Evolutionary conservation across 257 asterid species (phyloP).

Genomic region (Solanum piurae): DNA sequence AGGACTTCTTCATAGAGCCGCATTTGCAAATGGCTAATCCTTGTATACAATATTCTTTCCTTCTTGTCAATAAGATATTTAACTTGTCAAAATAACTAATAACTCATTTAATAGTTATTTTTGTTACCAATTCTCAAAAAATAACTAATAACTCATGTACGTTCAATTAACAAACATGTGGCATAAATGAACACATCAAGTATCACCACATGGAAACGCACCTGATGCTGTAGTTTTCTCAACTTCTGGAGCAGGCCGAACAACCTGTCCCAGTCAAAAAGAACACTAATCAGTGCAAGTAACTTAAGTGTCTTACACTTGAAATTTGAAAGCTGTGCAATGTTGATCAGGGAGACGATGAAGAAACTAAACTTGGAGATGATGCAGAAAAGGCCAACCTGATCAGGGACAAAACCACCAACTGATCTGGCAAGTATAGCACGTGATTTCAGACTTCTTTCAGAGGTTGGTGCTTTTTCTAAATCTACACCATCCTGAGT

Average conservation of each 20-base stretch:
- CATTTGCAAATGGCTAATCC: not conserved
- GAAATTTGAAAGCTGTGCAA: not conserved
- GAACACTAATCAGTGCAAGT: not conserved
- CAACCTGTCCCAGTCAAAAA: conserved; percentile 37
- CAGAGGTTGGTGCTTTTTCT: conserved; percentile 50
- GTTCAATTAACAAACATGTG: not conserved
- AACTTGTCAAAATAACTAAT: not conserved
- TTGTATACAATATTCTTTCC: not conserved
- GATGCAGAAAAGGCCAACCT: conserved; percentile 26
- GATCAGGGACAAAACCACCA: conserved; percentile 82
- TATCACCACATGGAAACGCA: conserved; percentile 13
- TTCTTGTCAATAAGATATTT: not conserved
- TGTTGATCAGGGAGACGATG: not conserved
- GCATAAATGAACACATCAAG: not conserved
- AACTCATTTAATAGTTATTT: not conserved
- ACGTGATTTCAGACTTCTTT: conserved; percentile 53
- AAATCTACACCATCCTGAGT: conserved; percentile 55
- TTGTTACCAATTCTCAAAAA: not conserved
- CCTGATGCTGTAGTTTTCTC: conserved; percentile 59
- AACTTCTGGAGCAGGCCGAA: conserved; percentile 46
- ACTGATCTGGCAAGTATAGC: conserved; percentile 51
- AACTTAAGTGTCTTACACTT: not conserved
- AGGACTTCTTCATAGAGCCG: not conserved
- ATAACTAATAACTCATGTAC: not conserved
- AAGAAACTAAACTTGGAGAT: not conserved